Evolutionary conservation across 73 alveolate species (phyloP).

Genomic region (Tetrahymena malaccensis): DNA sequence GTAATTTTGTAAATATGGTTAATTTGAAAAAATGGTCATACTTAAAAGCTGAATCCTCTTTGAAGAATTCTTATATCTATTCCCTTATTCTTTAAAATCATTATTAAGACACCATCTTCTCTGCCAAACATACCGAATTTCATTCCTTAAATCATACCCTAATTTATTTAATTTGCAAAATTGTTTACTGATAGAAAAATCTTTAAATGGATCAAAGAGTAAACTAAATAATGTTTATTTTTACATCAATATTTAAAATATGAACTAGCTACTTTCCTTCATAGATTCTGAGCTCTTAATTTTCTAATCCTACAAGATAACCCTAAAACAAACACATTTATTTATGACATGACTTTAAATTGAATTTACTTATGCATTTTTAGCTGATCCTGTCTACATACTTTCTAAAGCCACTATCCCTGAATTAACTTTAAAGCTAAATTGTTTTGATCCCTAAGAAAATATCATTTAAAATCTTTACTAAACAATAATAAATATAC

Average conservation of each 20-base stretch:
- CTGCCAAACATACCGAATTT: not conserved
- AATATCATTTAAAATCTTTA: not conserved
- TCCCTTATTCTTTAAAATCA: not conserved
- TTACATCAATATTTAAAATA: not conserved
- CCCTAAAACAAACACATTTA: not conserved
- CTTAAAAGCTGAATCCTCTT: not conserved
- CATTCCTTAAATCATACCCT: not conserved
- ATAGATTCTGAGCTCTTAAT: not conserved
- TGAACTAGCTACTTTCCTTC: not conserved
- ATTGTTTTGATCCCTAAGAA: not conserved
- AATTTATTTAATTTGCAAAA: not conserved
- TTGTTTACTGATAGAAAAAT: too few species aligned
- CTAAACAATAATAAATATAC: not conserved
- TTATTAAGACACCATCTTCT: not conserved
- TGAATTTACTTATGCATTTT: not conserved
- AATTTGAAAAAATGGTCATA: not conserved
- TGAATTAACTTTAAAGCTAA: not conserved
- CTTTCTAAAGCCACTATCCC: not conserved
- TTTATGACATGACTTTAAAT: not conserved
- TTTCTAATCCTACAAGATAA: not conserved
- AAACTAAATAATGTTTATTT: not conserved
- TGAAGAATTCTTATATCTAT: not conserved
- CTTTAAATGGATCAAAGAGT: too few species aligned
- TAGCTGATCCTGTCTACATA: not conserved
- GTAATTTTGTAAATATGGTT: too few species aligned